Evolutionary conservation across 2,329 filamentous ascomycete genomes (phyloP).

Genomic region (Zymoseptoria tritici): DNA sequence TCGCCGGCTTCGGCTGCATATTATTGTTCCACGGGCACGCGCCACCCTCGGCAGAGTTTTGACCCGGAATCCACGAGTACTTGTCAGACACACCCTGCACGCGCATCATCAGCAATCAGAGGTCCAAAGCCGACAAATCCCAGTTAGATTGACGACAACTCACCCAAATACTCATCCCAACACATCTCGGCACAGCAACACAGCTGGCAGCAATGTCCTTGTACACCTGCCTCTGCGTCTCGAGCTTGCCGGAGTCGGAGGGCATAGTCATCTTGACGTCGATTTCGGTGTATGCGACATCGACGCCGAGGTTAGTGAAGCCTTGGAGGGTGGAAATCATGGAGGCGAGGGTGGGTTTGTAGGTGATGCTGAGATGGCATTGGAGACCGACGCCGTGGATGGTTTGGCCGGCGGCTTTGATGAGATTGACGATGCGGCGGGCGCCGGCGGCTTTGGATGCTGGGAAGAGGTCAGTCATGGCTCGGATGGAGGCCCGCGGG

Average conservation of each 20-base stretch:
- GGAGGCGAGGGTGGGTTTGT: conserved; percentile 1
- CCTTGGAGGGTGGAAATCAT: background rate
- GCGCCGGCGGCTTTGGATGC: conserved; percentile 18
- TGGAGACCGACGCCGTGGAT: conserved; percentile 44
- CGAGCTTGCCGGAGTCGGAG: background rate
- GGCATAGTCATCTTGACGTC: background rate
- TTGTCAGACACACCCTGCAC: background rate
- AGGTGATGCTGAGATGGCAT: conserved; percentile 40
- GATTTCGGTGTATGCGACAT: background rate
- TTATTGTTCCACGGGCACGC: background rate
- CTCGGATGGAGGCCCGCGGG: no score
- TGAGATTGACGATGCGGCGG: conserved; percentile 18
- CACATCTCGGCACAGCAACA: background rate
- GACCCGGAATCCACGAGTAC: background rate
- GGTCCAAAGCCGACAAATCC: no score
- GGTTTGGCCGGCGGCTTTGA: conserved; percentile 23
- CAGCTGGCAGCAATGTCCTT: background rate
- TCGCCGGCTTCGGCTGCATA: background rate
- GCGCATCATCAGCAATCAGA: background rate
- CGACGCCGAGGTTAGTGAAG: background rate
- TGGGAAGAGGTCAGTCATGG: background rate
- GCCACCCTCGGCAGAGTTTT: background rate
- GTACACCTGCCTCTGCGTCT: background rate
- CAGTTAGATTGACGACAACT: background rate
- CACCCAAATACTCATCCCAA: conserved; percentile 1